phyloP scores from a whole-genome alignment of 345 rosid species.

The Murraya koenigii region DNA sequence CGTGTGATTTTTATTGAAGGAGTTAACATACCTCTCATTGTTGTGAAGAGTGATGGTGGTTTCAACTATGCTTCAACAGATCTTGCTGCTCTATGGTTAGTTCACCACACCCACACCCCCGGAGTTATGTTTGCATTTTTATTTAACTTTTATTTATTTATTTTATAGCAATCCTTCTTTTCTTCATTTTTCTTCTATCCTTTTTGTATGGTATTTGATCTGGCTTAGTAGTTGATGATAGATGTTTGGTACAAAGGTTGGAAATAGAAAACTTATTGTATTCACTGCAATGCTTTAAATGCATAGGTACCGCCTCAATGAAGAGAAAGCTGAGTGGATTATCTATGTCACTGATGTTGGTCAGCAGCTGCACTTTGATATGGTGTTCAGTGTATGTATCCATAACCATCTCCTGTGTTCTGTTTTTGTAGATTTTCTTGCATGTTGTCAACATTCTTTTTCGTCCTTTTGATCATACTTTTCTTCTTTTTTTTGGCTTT shows the following conservation, averaged over 20 bases:
- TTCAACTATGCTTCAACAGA: constrained; percentile 97
- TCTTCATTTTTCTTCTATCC: neutral
- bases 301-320: constrained; percentile 84
- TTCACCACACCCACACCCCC: neutral
- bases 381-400: constrained; percentile 78
- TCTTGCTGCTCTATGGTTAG: constrained; percentile 89
- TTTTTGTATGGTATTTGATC: neutral
- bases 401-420: neutral
- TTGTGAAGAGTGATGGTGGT: constrained; percentile 97
- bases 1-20: constrained; percentile 87
- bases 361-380: constrained; percentile 90
- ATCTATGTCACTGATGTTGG: constrained; percentile 97
- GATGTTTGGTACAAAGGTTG: neutral
- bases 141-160: too few relatives aligned
- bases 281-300: constrained; percentile 8
- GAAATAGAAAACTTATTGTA: neutral
- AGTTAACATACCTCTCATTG: constrained; percentile 76
- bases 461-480: neutral
- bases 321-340: constrained; percentile 96
- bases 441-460: neutral
- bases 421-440: constrained; percentile 3
- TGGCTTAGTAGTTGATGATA: neutral
- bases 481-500: too few relatives aligned
- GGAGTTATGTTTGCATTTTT: too few relatives aligned
- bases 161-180: neutral